Conservation (phyloP, 139 green algal genomes). For the Chlamydomonas sphaeroides region DNA sequence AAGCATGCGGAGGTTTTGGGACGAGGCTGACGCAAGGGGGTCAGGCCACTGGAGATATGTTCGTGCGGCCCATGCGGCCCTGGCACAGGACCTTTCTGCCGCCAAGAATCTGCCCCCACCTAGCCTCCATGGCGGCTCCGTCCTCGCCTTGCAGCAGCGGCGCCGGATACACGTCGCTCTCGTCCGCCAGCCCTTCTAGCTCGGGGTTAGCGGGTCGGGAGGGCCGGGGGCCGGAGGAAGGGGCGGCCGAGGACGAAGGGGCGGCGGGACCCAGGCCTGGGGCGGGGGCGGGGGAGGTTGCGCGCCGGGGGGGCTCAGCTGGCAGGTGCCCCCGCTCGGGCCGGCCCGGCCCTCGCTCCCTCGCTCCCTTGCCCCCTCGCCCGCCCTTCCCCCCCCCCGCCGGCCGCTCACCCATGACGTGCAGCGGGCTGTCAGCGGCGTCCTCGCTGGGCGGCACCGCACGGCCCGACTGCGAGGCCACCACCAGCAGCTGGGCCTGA, state of each 20-base stretch:
- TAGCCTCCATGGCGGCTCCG: slow-evolving; percentile 17
- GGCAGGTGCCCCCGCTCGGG: background rate
- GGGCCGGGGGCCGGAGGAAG: background rate
- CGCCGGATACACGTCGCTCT: slow-evolving; percentile 66
- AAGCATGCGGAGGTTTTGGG: too few species aligned
- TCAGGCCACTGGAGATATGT: too few species aligned
- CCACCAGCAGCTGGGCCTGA: slow-evolving; percentile 32
- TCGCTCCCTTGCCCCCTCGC: too few species aligned
- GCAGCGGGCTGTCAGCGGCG: too few species aligned
- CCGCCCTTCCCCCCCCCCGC: too few species aligned
- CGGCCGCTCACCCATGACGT: background rate
- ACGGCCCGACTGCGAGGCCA: slow-evolving; percentile 1
- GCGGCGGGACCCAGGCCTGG: too few species aligned
- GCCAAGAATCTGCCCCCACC: background rate
- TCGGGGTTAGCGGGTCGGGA: slow-evolving; percentile 4
- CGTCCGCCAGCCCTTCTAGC: slow-evolving; percentile 54
- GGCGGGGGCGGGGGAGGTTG: too few species aligned
- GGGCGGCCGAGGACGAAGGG: background rate
- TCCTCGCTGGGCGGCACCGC: slow-evolving; percentile 1
- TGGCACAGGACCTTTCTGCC: too few species aligned
- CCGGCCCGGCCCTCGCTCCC: too few species aligned
- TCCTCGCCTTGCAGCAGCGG: slow-evolving; percentile 55
- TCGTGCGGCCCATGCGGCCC: too few species aligned
- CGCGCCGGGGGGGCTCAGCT: too few species aligned
- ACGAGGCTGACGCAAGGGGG: too few species aligned